Percentiles rank a stretch among this genome's conserved stretches.
Conservation (phyloP, 2,329 filamentous ascomycete species). For the Penicillium sp. region DNA sequence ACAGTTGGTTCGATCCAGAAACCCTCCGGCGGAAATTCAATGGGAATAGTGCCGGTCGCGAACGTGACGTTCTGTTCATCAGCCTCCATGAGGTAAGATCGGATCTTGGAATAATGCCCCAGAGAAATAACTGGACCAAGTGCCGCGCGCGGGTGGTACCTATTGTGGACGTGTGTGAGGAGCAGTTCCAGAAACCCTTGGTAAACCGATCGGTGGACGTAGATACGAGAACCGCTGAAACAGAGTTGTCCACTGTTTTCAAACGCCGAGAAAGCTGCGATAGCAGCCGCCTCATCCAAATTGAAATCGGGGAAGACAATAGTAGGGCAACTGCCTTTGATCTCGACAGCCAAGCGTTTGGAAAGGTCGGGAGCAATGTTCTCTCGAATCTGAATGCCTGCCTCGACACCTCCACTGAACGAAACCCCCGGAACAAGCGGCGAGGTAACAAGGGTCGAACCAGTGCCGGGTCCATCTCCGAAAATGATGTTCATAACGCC, state of each 20-base stretch:
- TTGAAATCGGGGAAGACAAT: background rate
- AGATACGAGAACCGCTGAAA: background rate
- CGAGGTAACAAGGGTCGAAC: background rate
- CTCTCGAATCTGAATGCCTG: background rate
- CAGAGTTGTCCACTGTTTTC: background rate
- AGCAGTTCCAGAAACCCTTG: fast-evolving
- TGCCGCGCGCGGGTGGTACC: too few relatives aligned
- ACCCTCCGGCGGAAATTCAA: background rate
- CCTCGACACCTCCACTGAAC: background rate
- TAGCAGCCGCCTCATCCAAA: background rate
- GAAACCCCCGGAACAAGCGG: background rate
- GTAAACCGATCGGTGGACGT: background rate
- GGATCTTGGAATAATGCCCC: background rate
- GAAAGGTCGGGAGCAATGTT: background rate
- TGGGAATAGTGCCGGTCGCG: background rate
- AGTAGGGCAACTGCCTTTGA: background rate
- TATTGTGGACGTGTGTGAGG: too few relatives aligned
- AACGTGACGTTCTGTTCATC: fast-evolving
- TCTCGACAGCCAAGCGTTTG: background rate
- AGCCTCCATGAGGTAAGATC: background rate
- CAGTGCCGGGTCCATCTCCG: background rate
- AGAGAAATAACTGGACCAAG: background rate
- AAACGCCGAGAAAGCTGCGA: background rate
- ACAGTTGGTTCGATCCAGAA: background rate
- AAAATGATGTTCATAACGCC: background rate